Evolutionary conservation across 139 green algal species (phyloP).

Genomic region (Ostreobium quekettii): DNA sequence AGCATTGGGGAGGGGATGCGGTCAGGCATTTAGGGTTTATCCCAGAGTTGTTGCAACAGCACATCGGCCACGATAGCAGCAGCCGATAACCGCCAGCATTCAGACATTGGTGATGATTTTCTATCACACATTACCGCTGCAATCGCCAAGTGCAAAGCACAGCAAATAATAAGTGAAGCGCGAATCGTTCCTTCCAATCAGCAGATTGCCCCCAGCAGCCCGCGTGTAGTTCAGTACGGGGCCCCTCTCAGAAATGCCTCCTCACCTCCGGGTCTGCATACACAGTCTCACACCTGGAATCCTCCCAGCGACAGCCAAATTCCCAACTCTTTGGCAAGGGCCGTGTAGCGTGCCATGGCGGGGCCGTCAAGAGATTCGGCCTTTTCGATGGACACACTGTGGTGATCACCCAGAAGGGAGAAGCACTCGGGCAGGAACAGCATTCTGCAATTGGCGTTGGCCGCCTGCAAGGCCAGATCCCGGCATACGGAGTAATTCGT

Average conservation of each 20-base stretch:
- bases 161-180: too few species aligned
- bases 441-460: slow-evolving; percentile 38
- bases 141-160: too few species aligned
- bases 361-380: slow-evolving; percentile 69
- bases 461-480: slow-evolving; percentile 45
- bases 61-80: background rate
- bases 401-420: slow-evolving; percentile 69
- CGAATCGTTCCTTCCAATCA: too few species aligned
- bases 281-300: slow-evolving; percentile 57
- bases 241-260: too few species aligned
- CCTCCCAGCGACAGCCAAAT: slow-evolving; percentile 91
- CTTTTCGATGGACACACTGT: slow-evolving; percentile 49
- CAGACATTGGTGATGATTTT: too few species aligned
- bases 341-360: slow-evolving; percentile 58
- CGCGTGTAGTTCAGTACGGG: too few species aligned
- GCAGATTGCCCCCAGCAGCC: too few species aligned
- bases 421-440: slow-evolving; percentile 95
- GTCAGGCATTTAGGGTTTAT: background rate
- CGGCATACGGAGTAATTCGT: slow-evolving; percentile 50
- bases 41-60: background rate
- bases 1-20: background rate
- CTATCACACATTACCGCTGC: too few species aligned
- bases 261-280: background rate
- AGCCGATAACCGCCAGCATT: background rate
- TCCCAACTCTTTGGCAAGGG: slow-evolving; percentile 51